Conservation (phyloP, 148 eudicot species). For the Rhododendron vialii region DNA sequence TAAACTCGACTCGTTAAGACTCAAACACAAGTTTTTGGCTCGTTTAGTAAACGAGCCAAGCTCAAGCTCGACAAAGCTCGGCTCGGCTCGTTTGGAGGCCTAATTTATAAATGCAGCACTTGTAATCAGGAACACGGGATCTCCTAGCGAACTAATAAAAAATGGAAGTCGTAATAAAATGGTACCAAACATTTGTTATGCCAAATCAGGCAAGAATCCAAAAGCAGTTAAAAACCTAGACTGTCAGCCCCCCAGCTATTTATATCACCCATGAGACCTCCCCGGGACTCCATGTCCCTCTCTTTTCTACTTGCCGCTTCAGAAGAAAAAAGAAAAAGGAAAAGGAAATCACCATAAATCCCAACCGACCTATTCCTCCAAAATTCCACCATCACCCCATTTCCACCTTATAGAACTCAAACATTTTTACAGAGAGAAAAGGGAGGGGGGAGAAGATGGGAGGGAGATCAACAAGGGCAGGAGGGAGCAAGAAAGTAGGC, state of each 20-base stretch:
- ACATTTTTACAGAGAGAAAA: neutral
- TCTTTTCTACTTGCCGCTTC: neutral
- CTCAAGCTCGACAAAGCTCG: too few relatives aligned
- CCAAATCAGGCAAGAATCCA: neutral
- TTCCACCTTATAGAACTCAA: neutral
- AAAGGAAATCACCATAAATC: neutral
- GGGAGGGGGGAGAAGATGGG: conserved; percentile 19
- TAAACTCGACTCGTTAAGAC: too few relatives aligned
- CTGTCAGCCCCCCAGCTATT: neutral
- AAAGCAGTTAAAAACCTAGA: neutral
- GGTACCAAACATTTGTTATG: neutral
- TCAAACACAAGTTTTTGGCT: too few relatives aligned
- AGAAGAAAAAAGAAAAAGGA: too few relatives aligned
- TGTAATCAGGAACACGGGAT: neutral
- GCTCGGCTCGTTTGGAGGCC: too few relatives aligned
- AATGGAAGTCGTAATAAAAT: neutral
- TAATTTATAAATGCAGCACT: too few relatives aligned
- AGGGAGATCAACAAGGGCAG: conserved; percentile 36
- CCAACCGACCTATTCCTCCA: neutral
- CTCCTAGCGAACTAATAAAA: neutral
- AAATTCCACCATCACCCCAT: neutral
- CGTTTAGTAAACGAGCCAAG: too few relatives aligned
- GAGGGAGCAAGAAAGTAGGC: conserved; percentile 15
- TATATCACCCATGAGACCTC: neutral
- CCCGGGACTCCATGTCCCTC: neutral